These are phyloP conservation scores for Anacardium occidentale DNA, from an alignment of 345 rosid species.

Conservation along the genomic window DNA sequence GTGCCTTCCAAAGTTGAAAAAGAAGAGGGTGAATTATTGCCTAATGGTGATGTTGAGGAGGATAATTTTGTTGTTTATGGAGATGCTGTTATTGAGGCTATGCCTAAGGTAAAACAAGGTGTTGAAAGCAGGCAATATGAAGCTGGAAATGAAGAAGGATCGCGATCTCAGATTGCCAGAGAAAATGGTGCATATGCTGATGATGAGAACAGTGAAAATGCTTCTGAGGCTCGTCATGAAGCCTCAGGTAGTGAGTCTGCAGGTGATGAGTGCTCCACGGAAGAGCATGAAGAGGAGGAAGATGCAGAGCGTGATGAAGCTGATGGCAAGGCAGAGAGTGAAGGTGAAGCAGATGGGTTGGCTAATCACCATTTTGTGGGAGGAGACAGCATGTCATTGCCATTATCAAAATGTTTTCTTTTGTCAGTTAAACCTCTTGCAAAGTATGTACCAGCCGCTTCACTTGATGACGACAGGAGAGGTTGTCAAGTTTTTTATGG, in stretches of 20 bases:
- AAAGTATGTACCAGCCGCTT: constrained; percentile 55
- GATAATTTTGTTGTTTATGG: constrained; percentile 63
- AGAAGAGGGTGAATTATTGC: constrained; percentile 98
- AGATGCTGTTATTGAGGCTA: constrained; percentile 41
- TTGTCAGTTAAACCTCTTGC: constrained; percentile 76
- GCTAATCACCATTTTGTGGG: constrained; percentile 53
- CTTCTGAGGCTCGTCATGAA: constrained; percentile 79
- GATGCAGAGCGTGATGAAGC: constrained; percentile 72
- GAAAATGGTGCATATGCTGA: constrained; percentile 82
- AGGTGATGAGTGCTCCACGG: constrained; percentile 84
- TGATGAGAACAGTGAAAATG: constrained; percentile 87
- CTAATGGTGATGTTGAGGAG: constrained; percentile 62
- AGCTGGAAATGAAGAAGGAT: constrained; percentile 43
- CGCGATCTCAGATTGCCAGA: constrained; percentile 39
- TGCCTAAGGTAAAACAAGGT: constrained; percentile 41
- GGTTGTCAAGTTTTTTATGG: constrained; percentile 72
- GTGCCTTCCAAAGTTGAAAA: constrained; percentile 70
- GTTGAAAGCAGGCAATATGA: constrained; percentile 35
- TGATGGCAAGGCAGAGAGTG: constrained; percentile 90
- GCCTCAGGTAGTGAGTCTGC: constrained; percentile 81
- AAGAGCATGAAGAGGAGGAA: constrained; percentile 83
- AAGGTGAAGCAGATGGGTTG: constrained; percentile 83
- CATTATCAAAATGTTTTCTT: constrained; percentile 60
- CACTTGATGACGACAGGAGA: constrained; percentile 44
- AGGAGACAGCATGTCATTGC: constrained; percentile 48